phyloP scores from a whole-genome alignment of 805 yeast genomes.

The Starmerella potacharoeniae region DNA sequence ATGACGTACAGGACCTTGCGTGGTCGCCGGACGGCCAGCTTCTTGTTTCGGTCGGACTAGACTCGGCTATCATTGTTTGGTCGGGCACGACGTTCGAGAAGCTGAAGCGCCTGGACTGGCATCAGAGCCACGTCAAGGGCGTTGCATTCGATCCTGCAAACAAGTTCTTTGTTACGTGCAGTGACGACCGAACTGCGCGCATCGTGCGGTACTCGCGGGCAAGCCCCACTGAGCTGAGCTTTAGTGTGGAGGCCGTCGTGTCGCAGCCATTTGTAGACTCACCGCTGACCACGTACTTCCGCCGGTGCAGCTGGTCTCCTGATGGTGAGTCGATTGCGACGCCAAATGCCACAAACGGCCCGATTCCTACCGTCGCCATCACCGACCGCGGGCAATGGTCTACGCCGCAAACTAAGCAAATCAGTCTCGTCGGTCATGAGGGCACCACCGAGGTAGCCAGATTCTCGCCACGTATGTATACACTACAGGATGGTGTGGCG shows the following conservation, averaged over 20 bases:
- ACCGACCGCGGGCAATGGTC: slow-evolving; percentile 54
- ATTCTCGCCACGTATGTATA: slow-evolving; percentile 37
- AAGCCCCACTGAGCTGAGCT: slow-evolving; percentile 56
- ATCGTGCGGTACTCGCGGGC: slow-evolving; percentile 74
- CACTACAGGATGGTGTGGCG: slow-evolving; percentile 12
- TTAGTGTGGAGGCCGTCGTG: slow-evolving; percentile 74
- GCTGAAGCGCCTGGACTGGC: slow-evolving; percentile 79
- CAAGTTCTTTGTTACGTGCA: slow-evolving; percentile 91
- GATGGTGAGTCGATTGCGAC: slow-evolving; percentile 62
- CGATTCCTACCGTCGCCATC: slow-evolving; percentile 49
- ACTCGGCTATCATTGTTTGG: slow-evolving; percentile 88
- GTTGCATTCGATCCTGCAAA: slow-evolving; percentile 97
- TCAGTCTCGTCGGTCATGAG: slow-evolving; percentile 56
- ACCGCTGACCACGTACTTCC: slow-evolving; percentile 82
- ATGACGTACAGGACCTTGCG: slow-evolving; percentile 93
- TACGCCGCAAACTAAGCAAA: slow-evolving; percentile 35
- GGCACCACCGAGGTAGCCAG: slow-evolving; percentile 56
- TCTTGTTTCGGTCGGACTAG: slow-evolving; percentile 87
- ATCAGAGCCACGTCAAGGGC: slow-evolving; percentile 92
- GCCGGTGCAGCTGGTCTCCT: slow-evolving; percentile 62
- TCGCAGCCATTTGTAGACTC: slow-evolving; percentile 77
- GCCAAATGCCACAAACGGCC: slow-evolving; percentile 59
- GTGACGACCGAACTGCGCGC: slow-evolving; percentile 87
- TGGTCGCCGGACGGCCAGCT: slow-evolving; percentile 95
- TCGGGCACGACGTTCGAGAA: slow-evolving; percentile 84